Evolutionary conservation across 2,329 filamentous ascomycete genomes (phyloP).

Genomic region (Davidsoniella virescens): DNA sequence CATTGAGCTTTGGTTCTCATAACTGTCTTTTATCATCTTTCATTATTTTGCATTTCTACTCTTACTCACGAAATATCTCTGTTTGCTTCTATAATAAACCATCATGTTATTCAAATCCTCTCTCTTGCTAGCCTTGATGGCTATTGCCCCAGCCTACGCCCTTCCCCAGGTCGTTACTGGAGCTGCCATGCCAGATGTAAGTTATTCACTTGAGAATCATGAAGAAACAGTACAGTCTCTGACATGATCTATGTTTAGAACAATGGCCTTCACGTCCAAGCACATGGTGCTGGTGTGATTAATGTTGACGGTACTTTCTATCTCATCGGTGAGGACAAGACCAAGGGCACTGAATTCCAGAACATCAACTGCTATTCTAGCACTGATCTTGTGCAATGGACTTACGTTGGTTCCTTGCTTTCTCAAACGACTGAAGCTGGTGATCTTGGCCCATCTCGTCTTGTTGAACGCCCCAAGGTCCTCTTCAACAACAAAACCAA

Average conservation of each 20-base stretch:
- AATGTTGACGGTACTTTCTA: conserved; percentile 44
- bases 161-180: conserved; percentile 26
- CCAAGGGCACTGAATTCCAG: conserved; percentile 41
- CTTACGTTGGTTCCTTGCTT: conserved; percentile 41
- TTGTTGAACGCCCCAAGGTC: conserved; percentile 53
- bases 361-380: conserved; percentile 54
- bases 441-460: conserved; percentile 43
- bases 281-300: conserved; percentile 49
- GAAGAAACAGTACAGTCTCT: not conserved
- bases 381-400: conserved; percentile 47
- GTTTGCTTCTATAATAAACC: not conserved
- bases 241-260: conserved; percentile 17
- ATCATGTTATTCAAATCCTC: conserved; percentile 4
- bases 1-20: not conserved
- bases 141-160: conserved; percentile 12
- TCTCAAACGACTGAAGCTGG: conserved; percentile 30
- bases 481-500: conserved; percentile 46
- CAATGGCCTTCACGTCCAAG: conserved; percentile 43
- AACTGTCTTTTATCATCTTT: conserved; percentile 1
- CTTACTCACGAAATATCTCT: not conserved
- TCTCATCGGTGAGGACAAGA: conserved; percentile 55
- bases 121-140: not conserved
- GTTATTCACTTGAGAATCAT: conserved; percentile 11
- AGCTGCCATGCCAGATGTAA: conserved; percentile 30
- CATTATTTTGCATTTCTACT: not conserved